Base-by-base conservation (phyloP, 495 filamentous ascomycete genomes). In the Amniculicola lignicola region DNA sequence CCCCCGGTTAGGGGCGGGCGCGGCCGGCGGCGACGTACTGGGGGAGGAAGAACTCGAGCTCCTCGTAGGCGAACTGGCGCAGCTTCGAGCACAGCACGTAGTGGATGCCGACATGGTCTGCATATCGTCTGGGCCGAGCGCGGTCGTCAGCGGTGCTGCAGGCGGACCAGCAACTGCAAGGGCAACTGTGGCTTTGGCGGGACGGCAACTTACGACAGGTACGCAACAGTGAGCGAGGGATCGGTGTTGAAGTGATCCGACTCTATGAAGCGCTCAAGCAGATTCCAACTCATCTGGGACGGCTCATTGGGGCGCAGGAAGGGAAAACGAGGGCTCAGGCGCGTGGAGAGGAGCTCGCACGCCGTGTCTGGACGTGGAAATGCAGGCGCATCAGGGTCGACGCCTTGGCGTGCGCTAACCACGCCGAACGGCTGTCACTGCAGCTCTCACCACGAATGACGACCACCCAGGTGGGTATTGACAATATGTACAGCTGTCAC, bases 21-120 rank as follows among this genome's bases (percentile, higher is more conserved):
- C 7, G 29, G 7, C 7, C n/a, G 7, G 29, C 29, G 50, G 21
- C 35, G 22, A 55, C 58, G 48, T 47, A 62, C 61, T 87, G 86
- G 39, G 86, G 86, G 16, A 89, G 78, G 72, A 88, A 89, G 79
- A 89, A 89, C 69, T 89, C 86, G 67, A 89, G 87, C 72, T 89
- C 85, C 71, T 86, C 83, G 72, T 88, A 88, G 58, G 80, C 81
- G 70, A 89, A 89, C 69, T 86, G 82, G 62, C 86, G 85, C 43
- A 89, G 79, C 76, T 89, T 89, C 58, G 78, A 82, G 76, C 86
- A 88, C 31, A 89, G 77, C 36, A 88, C 83, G 70, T 88, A 86
- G 73, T 88, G 85, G 56, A 89, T 87, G 35, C 86, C 86, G 67
- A 89, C 83, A 75, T 89, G 83, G 64, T 88, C 82, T 61, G 86